phyloP scores from a whole-genome alignment of 148 eudicot genomes.

The Gaultheria prostrata region DNA sequence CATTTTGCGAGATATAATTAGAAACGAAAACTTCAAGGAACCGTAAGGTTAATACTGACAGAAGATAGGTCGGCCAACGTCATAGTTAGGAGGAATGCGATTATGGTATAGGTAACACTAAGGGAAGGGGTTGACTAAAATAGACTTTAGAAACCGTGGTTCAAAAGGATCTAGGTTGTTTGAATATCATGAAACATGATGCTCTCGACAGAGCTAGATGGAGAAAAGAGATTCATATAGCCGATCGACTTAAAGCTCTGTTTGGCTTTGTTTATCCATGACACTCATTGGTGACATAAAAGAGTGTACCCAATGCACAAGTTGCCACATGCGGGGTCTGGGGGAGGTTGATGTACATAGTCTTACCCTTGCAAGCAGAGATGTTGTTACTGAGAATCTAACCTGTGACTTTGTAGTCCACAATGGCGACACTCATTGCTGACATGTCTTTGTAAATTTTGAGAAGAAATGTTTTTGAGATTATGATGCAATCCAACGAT shows the following conservation, averaged over 20 bases:
- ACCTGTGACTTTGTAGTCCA: background rate
- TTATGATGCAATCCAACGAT: too few species aligned
- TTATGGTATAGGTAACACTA: background rate
- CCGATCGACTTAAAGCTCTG: background rate
- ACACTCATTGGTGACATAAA: too few species aligned
- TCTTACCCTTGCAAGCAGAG: background rate
- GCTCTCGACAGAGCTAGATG: background rate
- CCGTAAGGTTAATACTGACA: background rate
- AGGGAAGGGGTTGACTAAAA: background rate
- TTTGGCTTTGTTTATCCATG: too few species aligned
- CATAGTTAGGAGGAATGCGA: background rate
- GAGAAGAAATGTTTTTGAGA: too few species aligned
- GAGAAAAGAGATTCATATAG: background rate
- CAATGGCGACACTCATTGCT: background rate
- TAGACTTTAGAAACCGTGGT: background rate
- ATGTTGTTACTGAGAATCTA: too few species aligned
- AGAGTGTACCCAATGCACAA: background rate
- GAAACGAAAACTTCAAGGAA: background rate
- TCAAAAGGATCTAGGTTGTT: background rate
- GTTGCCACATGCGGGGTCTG: background rate
- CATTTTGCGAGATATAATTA: background rate
- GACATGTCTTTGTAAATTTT: too few species aligned
- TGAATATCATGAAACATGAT: background rate
- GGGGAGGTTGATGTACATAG: background rate
- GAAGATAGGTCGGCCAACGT: background rate